Evolutionary conservation across 345 rosid species (phyloP), one percentile per base, ranked within the genome.

Genomic region (Aethionema arabicum): DNA sequence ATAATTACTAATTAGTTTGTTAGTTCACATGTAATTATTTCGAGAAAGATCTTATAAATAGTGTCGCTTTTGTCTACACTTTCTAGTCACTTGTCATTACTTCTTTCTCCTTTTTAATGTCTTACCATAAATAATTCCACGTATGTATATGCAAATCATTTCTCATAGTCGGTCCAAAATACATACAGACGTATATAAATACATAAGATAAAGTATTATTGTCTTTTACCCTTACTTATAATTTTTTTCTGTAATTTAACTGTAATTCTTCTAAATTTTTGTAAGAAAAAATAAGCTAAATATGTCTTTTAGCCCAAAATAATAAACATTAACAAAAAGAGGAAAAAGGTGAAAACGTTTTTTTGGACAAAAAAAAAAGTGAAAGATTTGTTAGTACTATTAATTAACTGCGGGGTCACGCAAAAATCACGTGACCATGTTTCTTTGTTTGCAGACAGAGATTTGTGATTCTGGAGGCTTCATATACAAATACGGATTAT

Each of bases 361-460:
- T 21, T 69, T 38, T 39, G 32, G 65, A 52, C 39, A 35, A 36
- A 39, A 32, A 62, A 5, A 11, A 35, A 44, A 32, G 3, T 21
- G 27, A 13, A 43, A 42, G 46, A 63, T 16, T 44, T 33, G n/a
- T 27, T 8, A 56, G n/a, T n/a, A n/a, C 41, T 4, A 21, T 21
- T 21, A 21, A 21, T 21, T 21, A 21, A 41, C 32, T 41, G 54
- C 38, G 56, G 65, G 60, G 48, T 61, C 67, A 52, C 60, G 61
- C 61, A 56, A 43, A 52, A 48, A 37, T 69, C 74, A 70, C 69
- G 69, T 63, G 74, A 51, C 32, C 27, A 12, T 63, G 74, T 70
- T 56, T 63, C 59, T 42, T 39, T 6, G 7, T 0, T 15, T 39
- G 54, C 59, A 33, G 63, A 70, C 47, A 43, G 5, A 11, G 15